These are phyloP conservation scores for Fomitopsis pulvina DNA, from an alignment of 768 basidiomycete genomes.

Conservation along the genomic window DNA sequence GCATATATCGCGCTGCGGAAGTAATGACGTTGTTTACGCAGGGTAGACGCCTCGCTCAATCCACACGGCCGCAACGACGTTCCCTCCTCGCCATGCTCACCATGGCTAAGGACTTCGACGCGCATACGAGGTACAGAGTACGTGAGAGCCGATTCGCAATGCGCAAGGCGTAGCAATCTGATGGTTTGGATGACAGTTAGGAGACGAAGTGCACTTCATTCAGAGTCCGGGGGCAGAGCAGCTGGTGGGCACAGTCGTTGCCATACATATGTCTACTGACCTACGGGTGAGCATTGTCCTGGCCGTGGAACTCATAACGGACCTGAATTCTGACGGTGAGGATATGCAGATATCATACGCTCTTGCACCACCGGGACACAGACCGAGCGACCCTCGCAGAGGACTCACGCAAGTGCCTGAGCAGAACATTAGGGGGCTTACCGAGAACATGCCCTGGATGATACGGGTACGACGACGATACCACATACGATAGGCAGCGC, in stretches of 20 bases:
- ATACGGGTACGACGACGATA: background rate
- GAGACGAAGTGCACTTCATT: background rate
- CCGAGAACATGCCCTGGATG: background rate
- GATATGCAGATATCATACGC: background rate
- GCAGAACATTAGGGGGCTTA: background rate
- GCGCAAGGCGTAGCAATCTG: too few species aligned
- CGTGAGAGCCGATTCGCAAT: background rate
- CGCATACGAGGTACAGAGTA: background rate
- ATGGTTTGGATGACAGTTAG: background rate
- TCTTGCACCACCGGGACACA: background rate
- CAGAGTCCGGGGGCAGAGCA: background rate
- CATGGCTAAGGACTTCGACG: background rate
- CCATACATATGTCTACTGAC: slow-evolving; percentile 1
- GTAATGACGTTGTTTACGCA: too few species aligned
- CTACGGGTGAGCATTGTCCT: background rate
- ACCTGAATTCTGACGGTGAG: background rate
- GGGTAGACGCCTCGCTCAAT: too few species aligned
- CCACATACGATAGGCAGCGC: background rate
- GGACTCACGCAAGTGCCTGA: background rate
- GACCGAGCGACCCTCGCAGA: background rate
- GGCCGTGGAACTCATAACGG: background rate
- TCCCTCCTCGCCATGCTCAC: background rate
- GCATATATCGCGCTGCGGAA: too few species aligned
- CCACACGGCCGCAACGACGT: too few species aligned
- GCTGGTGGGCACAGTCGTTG: background rate